Conservation (phyloP, 768 basidiomycete species). For the Boletus vinaceobasis region DNA sequence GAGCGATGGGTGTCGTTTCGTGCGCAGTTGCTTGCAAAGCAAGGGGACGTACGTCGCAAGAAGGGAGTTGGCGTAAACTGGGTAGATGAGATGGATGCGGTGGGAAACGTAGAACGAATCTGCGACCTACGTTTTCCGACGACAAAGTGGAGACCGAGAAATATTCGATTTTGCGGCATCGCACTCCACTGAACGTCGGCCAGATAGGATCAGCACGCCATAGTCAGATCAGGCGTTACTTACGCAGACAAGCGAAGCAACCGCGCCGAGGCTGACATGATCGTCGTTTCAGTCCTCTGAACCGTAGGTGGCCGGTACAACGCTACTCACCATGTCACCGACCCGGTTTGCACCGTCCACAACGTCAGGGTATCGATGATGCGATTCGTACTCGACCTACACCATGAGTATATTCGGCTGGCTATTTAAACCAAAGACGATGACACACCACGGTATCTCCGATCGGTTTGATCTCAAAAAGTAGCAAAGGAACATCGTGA, state of each 20-base stretch:
- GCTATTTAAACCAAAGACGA: neutral
- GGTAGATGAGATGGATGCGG: neutral
- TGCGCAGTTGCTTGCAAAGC: neutral
- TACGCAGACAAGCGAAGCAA: constrained; percentile 19
- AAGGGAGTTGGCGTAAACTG: constrained; percentile 27
- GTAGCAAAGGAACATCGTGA: constrained; percentile 42
- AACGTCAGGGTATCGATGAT: constrained; percentile 20
- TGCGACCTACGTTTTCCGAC: constrained; percentile 20
- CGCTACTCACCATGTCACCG: constrained; percentile 16
- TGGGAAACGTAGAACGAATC: neutral
- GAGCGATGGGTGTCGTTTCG: neutral
- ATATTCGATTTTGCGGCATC: constrained; percentile 25
- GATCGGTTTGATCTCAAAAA: constrained; percentile 39
- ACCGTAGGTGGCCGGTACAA: too few relatives aligned
- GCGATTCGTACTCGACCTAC: constrained; percentile 15
- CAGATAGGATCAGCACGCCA: neutral
- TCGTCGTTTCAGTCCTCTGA: neutral
- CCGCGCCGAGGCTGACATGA: constrained; percentile 11
- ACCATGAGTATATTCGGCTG: neutral
- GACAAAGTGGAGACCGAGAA: constrained; percentile 23
- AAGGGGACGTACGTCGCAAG: constrained; percentile 22
- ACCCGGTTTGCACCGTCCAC: constrained; percentile 25
- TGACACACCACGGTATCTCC: constrained; percentile 32
- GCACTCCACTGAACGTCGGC: constrained; percentile 10
- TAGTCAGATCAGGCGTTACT: neutral